Percentiles rank a stretch among this genome's conserved stretches.
These are phyloP conservation scores for Eutrema heterophyllum DNA, from an alignment of 345 rosid species.

Conservation along the genomic window DNA sequence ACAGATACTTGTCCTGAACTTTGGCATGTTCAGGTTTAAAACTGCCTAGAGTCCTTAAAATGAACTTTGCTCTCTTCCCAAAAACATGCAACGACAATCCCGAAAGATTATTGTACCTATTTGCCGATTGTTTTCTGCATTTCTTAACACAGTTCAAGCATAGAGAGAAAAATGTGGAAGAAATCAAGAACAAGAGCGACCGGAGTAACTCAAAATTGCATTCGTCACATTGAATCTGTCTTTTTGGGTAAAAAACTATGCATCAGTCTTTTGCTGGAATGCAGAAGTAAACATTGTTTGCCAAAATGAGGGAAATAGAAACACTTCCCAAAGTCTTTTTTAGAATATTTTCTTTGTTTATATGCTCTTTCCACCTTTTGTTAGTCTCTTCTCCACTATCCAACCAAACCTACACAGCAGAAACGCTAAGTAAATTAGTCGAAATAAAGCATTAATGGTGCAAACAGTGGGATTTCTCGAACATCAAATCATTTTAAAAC, in stretches of 20 bases:
- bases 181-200: not conserved
- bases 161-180: not conserved
- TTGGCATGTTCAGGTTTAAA: no score
- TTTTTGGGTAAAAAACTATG: slow-evolving; percentile 15
- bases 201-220: slow-evolving; percentile 20
- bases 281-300: slow-evolving; percentile 22
- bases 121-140: not conserved
- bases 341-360: not conserved
- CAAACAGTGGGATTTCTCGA: no score
- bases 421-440: not conserved
- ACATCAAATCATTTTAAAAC: not conserved
- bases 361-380: slow-evolving; percentile 24
- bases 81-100: not conserved
- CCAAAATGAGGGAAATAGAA: slow-evolving; percentile 26
- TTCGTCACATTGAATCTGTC: not conserved
- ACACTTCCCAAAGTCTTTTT: slow-evolving; percentile 7
- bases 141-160: not conserved
- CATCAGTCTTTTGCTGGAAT: slow-evolving; percentile 27
- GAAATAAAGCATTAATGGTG: not conserved
- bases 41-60: no score
- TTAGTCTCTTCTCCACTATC: slow-evolving; percentile 34
- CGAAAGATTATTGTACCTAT: not conserved
- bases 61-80: no score
- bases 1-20: no score
- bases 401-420: slow-evolving; percentile 27